Base-by-base conservation (phyloP, 140 eudicot genomes). In the Senecio squalidus region DNA sequence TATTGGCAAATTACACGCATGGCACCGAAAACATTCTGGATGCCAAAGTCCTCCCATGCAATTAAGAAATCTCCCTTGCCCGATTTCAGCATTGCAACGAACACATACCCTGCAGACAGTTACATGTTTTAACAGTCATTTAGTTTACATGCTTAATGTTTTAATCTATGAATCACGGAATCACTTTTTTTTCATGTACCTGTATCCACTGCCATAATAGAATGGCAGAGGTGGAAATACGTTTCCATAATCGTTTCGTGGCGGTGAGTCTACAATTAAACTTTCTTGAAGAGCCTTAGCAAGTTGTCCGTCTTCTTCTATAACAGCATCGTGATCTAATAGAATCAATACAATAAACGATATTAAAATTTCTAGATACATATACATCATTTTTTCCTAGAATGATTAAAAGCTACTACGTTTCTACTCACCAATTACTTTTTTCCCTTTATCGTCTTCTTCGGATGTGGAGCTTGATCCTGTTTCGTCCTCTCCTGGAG, bases 41-140 rank as follows among this genome's bases (percentile, higher is more conserved):
- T 93, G 96, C 99, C 99, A 93, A 80, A 79, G 71, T 60, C 83
- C 87, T 40, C 90, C 96, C 85, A 93, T 79, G 83, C 96, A 87
- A 76, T 82, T 82, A 73, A 93, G 67, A 61, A 63, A 84, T 60
- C 96, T 80, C 39, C 90, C 99, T 59, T 82, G 95, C 21, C 96
- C 99, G 18, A 93, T 84, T 71, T 93, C 96, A 26, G 77, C 72
- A 64, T 80, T 75, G 87, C 99, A 93, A 64, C 99, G 96, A 53
- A 79, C 79, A 75, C 99, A 93, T 28, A 78, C 71, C 85, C 99
- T 93, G 69, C 68, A 73, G 68, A 9, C n/a, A 39, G 17, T 13
- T 41, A 52, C 11, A 60, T 18, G 21, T 13, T 10, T 28, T 44
- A 25, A 18, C 46, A 4, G n/a, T 23, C 41, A 40, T 21, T 43